Evolutionary conservation across 805 yeast genomes (phyloP), one percentile per base, ranked within the genome.

Genomic region (Candida schatavii): DNA sequence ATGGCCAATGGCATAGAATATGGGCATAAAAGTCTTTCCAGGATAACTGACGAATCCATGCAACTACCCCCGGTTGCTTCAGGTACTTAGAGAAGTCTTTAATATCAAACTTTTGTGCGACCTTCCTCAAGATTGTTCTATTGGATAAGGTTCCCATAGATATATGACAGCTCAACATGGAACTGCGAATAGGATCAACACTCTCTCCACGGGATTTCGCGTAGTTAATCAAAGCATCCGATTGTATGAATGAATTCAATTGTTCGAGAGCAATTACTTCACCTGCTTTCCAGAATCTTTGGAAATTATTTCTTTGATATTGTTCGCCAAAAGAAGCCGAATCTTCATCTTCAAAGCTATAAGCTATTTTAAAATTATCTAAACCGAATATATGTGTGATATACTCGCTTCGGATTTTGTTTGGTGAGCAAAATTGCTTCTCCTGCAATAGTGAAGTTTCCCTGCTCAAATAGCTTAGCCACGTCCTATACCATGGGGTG

Each of bases 1-100:
- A 72, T 3, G 84, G 84, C 74, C 78, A 71, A 42, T 66, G 62
- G 41, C 66, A 61, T 39, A 75, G 46, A 5, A 74, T 64, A 46
- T 78, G 80, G 36, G 70, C 64, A 51, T 77, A 78, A 44, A 77
- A 78, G 50, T 78, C 83, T 49, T 83, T 66, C 77, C 81, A 79
- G 1, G 82, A 78, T 7, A 79, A 62, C 51, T 79, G 81, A 28
- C 81, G 66, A 22, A 77, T 62, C 61, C 74, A 78, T 34, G 69
- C 70, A 18, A 66, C 62, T 14, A 62, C 50, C 3, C 76, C 71
- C 11, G 27, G 11, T 23, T 23, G 10, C 11, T 23, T 23, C 27
- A 23, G 27, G 11, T 23, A 23, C 27, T 23, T 23, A 23, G 10
- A 7, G 27, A 23, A 23, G 5, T 31, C 35, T 7, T 31, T 13